phyloP scores from a whole-genome alignment of 768 basidiomycete genomes.

The Xanthoconium stramineum region DNA sequence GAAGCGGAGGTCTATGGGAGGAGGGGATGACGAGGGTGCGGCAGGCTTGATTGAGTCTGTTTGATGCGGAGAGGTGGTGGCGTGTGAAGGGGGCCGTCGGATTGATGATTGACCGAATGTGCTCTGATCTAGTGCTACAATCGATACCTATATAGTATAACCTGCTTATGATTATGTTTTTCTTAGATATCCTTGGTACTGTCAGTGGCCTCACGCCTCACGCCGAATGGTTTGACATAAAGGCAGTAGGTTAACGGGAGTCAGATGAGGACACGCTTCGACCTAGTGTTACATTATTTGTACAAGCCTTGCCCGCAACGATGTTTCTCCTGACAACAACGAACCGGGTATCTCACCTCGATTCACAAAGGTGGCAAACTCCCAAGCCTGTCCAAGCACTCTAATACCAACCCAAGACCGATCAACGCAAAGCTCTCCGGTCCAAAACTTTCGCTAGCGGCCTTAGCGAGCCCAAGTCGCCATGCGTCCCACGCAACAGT shows the following conservation, averaged over 20 bases:
- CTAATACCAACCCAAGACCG: conserved; percentile 55
- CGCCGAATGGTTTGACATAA: too few species aligned
- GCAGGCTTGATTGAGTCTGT: neutral
- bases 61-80: neutral
- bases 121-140: neutral
- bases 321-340: too few species aligned
- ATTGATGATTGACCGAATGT: too few species aligned
- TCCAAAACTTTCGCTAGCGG: conserved; percentile 36
- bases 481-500: conserved; percentile 17
- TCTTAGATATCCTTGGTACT: neutral
- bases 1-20: conserved; percentile 2
- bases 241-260: too few species aligned
- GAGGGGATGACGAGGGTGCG: neutral
- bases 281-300: too few species aligned
- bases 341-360: neutral
- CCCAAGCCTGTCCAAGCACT: conserved; percentile 46
- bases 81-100: too few species aligned
- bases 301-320: too few species aligned
- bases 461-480: conserved; percentile 15
- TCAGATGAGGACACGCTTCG: too few species aligned
- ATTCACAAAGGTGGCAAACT: conserved; percentile 12
- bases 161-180: neutral
- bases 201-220: too few species aligned
- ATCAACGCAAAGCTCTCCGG: conserved; percentile 65
- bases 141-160: neutral